phyloP scores from a whole-genome alignment of 2,329 filamentous ascomycete genomes.

The Diaporthe sp. region DNA sequence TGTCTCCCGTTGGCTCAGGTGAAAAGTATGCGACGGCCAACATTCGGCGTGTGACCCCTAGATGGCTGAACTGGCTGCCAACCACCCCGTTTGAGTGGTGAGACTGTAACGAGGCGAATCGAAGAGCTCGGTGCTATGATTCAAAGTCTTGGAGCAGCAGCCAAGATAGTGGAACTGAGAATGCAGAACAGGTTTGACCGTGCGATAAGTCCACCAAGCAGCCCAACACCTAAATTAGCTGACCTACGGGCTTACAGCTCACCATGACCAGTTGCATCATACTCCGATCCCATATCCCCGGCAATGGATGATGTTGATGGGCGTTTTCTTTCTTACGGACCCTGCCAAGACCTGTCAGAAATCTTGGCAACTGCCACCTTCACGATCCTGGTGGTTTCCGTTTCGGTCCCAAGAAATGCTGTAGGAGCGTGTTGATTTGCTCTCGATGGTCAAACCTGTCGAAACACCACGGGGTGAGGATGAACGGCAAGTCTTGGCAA shows the following conservation, averaged over 20 bases:
- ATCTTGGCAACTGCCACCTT: conserved; percentile 21
- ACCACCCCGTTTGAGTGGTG: not conserved
- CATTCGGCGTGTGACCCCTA: not conserved
- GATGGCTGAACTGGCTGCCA: not conserved
- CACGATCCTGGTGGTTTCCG: not conserved
- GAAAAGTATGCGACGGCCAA: not conserved
- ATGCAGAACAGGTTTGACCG: too few relatives aligned
- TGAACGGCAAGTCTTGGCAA: conserved; percentile 29
- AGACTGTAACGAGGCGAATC: not conserved
- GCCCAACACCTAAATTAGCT: too few relatives aligned
- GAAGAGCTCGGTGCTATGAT: not conserved
- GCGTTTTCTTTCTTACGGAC: not conserved
- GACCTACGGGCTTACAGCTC: not conserved
- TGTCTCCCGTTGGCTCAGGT: not conserved
- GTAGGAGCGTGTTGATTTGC: conserved; percentile 21
- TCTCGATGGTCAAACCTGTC: conserved; percentile 1
- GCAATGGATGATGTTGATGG: not conserved
- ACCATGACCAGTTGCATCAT: not conserved
- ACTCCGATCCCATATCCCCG: too few relatives aligned
- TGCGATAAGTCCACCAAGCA: too few relatives aligned
- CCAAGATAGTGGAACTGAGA: not conserved
- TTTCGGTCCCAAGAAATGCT: not conserved
- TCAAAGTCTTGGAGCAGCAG: not conserved
- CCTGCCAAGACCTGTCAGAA: conserved; percentile 34
- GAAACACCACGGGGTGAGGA: conserved; percentile 23